A percentile compares a stretch with the other conserved stretches of the same genome.
Conservation (phyloP, 768 basidiomycete species). For the Leccinum broughii region DNA sequence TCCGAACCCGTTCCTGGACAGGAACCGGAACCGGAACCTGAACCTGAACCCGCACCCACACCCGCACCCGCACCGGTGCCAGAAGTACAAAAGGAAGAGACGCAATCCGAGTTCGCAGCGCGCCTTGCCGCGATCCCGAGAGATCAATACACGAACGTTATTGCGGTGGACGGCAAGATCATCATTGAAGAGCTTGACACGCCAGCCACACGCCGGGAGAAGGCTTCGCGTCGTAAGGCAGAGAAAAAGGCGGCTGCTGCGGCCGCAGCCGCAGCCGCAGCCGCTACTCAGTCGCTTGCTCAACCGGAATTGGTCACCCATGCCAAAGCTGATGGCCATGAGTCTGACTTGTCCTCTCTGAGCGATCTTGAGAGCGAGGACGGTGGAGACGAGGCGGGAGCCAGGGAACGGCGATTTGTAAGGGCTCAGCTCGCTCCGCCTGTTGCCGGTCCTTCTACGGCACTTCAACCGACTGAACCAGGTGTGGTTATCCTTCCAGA, state of each 20-base stretch:
- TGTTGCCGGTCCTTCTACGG: conserved; percentile 8
- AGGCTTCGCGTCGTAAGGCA: conserved; percentile 49
- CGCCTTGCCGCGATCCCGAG: conserved; percentile 29
- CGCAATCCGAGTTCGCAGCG: conserved; percentile 23
- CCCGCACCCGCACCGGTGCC: background rate
- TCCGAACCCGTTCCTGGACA: background rate
- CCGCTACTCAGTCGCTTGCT: conserved; percentile 8
- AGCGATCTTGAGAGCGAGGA: conserved; percentile 44
- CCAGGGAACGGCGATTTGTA: conserved; percentile 10
- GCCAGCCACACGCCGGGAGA: conserved; percentile 63
- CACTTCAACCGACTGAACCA: conserved; percentile 23
- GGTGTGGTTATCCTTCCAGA: conserved; percentile 37
- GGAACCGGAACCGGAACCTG: background rate
- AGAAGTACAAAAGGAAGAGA: conserved; percentile 9
- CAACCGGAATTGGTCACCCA: background rate
- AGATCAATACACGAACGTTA: conserved; percentile 33
- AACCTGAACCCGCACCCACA: background rate
- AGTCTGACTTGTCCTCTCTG: conserved; percentile 47
- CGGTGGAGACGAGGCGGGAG: conserved; percentile 7
- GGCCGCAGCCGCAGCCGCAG: conserved; percentile 14
- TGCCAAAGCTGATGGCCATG: conserved; percentile 24
- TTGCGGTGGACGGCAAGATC: conserved; percentile 46
- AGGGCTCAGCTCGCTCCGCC: background rate
- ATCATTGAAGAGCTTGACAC: conserved; percentile 75
- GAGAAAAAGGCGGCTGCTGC: conserved; percentile 30